Base-by-base conservation (phyloP, 1,284 basidiomycete genomes). In the Kalmanozyma brasiliensis region DNA sequence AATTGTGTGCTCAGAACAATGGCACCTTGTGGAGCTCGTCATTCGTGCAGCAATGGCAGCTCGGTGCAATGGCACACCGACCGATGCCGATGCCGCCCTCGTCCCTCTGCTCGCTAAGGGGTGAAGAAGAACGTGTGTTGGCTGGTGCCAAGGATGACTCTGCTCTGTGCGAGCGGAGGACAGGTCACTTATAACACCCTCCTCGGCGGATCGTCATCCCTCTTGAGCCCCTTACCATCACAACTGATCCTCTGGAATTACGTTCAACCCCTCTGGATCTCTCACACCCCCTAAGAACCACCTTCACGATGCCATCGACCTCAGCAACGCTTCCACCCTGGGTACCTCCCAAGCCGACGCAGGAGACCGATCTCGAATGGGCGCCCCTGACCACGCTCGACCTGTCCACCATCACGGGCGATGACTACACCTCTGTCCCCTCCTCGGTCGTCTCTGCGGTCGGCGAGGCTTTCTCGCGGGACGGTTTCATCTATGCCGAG, bases 401-500 rank as follows among this genome's bases (percentile, higher is more conserved):
- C 56, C 69, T 81, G 11, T 74, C 71, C 19, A 43, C 52, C 13
- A 69, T 81, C 52, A 65, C 58, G 0, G 79, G 79, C 29, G 66
- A 76, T 8, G 66, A 79, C 49, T 77, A 60, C 30, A 77, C 76
- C 36, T 29, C 62, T 19, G 76, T 81, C 4, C 77, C 78, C 30
- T 47, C 49, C 10, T 38, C 52, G 2, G 58, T 80, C 20, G 80
- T 81, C 7, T 16, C 51, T 9, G 46, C 73, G 4, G 79, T 80
- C 14, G 77, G 79, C 24, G 51, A 76, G 1, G 74, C 78, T 9
- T 80, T 80, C 35, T 52, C 60, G 20, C 60, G 57, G 32, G 69
- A 73, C 29, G 80, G 80, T 11, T 81, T 81, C 60, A 76, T 79
- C 57, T 81, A 81, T 44, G 78, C 78, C 61, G 65, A 67, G 26